Percentiles rank a stretch among this genome's conserved stretches.
Evolutionary conservation across 768 basidiomycete genomes (phyloP).

Genomic region (Kwoniella mangroviensis): DNA sequence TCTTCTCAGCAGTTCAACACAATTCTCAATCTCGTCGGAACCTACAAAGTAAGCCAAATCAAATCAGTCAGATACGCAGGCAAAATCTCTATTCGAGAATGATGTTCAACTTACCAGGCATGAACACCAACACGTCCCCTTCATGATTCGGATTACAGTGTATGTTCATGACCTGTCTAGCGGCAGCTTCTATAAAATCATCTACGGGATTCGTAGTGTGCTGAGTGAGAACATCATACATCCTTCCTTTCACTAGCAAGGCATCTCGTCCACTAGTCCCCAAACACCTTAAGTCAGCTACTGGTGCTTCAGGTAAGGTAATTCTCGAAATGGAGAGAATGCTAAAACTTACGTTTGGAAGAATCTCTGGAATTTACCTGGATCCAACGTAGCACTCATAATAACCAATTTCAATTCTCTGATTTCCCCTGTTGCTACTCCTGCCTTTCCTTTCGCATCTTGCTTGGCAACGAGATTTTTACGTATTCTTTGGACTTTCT

Average conservation of each 20-base stretch:
- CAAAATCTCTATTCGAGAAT: too few relatives aligned
- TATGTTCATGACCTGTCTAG: conserved; percentile 90
- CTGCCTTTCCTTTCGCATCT: conserved; percentile 18
- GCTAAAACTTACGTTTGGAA: conserved; percentile 70
- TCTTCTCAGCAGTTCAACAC: conserved; percentile 73
- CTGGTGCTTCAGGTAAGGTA: not conserved
- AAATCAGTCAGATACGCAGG: too few relatives aligned
- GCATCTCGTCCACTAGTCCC: conserved; percentile 59
- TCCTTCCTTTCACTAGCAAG: conserved; percentile 88
- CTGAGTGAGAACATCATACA: conserved; percentile 84
- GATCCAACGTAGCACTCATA: conserved; percentile 98
- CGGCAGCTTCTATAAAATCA: conserved; percentile 85
- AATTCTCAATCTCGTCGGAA: conserved; percentile 93
- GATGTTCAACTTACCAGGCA: conserved; percentile 67
- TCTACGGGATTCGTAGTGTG: conserved; percentile 70
- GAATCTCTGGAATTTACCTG: conserved; percentile 89
- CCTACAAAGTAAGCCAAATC: conserved; percentile 60
- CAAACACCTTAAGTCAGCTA: conserved; percentile 9
- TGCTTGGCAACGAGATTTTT: conserved; percentile 59
- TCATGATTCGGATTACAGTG: conserved; percentile 68
- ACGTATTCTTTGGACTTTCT: conserved; percentile 73
- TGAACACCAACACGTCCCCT: conserved; percentile 91
- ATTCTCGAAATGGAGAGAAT: not conserved
- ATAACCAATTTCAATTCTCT: conserved; percentile 87
- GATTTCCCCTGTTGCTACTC: conserved; percentile 61